Base-by-base conservation (phyloP, 805 yeast genomes). In the Candida berthetii region DNA sequence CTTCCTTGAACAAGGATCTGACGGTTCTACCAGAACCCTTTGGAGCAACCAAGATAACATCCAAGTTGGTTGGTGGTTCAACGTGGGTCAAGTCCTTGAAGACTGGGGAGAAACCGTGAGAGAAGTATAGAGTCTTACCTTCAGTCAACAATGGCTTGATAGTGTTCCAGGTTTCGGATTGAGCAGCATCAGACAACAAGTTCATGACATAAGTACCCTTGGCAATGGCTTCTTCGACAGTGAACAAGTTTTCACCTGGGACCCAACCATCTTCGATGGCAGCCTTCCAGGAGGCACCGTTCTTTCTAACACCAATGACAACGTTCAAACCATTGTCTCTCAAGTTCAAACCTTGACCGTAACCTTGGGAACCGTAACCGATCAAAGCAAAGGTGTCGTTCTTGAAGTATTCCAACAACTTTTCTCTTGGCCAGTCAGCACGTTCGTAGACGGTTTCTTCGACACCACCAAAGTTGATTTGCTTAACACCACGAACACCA, bases 21-120 rank as follows among this genome's bases (percentile, higher is more conserved):
- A 93, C 99, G 59, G 99, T 93, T 80, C 99, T 89, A 76, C 99
- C 99, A 51, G 98, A 91, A 69, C 99, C 99, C 85, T 93, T 93
- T 76, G 99, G 99, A 71, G 99, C 99, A 64, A 91, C 99, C 65
- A 93, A 79, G 74, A 93, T 93, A 56, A 90, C 97, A 65, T 93
- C 99, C 55, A 93, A 79, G 74, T 91, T 85, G 55, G 74, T 72
- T 75, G 99, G 99, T 62, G 96, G 84, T 61, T 81, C 96, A 61
- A 93, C 99, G 62, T 90, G 76, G 67, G 99, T 93, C 72, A 91
- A 83, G 60, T 89, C 89, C 76, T 89, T 88, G 91, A 93, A 93
- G 48, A 93, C 97, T 64, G 98, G 98, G 43, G 97, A 90, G 87
- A 93, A 93, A 66, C 99, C 99, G 77, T 93, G 99, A 52, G 99